A percentile compares a stretch with the other conserved stretches of the same genome.
These are phyloP conservation scores for Saturnispora dispora DNA, from an alignment of 805 yeast genomes.

Conservation along the genomic window DNA sequence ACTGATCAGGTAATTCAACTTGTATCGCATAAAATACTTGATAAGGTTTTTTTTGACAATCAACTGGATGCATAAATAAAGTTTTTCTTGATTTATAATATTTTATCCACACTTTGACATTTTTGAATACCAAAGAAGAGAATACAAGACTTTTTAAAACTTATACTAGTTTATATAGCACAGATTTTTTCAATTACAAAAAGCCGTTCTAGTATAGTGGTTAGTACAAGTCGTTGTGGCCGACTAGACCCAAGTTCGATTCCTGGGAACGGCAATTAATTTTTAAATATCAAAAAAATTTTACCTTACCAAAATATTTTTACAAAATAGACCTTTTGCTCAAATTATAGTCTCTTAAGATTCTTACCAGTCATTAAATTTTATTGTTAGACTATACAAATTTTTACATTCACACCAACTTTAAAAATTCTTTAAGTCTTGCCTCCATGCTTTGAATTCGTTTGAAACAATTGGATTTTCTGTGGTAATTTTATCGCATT, in stretches of 20 bases:
- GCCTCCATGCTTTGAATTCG: conserved; percentile 49
- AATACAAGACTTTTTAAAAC: no score
- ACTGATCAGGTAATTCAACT: no score
- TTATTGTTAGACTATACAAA: neutral
- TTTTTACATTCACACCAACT: neutral
- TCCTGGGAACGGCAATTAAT: conserved; percentile 9
- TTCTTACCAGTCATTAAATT: neutral
- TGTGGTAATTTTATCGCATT: conserved; percentile 18
- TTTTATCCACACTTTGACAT: no score
- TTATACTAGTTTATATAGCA: no score
- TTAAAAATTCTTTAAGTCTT: conserved; percentile 9
- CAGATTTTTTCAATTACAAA: neutral
- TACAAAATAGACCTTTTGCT: no score
- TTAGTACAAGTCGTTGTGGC: conserved; percentile 10
- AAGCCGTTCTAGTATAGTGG: conserved; percentile 11
- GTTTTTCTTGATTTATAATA: no score
- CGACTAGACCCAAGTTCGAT: conserved; percentile 11
- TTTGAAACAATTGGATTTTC: conserved; percentile 34
- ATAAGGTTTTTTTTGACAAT: no score
- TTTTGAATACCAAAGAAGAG: no score
- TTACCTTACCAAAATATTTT: no score
- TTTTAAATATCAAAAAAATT: neutral
- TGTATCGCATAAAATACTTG: no score
- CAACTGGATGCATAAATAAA: no score
- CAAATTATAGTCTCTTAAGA: neutral